phyloP scores from a whole-genome alignment of 495 filamentous ascomycete genomes.

The Hapsidospora chrysogenum region DNA sequence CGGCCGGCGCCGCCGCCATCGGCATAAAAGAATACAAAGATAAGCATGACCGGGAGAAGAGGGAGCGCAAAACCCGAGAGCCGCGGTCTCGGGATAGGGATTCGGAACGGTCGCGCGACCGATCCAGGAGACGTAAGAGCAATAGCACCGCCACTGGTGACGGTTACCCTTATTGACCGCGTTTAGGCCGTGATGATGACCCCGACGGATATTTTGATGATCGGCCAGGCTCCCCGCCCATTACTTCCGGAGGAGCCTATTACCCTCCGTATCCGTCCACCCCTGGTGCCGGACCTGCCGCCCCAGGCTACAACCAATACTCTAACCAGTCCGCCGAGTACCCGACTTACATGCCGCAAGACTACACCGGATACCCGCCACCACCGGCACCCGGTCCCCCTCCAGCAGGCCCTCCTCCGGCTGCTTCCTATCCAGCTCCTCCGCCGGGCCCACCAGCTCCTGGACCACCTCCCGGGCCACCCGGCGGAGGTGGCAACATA shows the following conservation, averaged over 20 bases:
- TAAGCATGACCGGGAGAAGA: conserved; percentile 19
- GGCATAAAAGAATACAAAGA: conserved; percentile 62
- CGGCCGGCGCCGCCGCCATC: conserved; percentile 55
- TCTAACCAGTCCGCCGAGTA: conserved; percentile 16
- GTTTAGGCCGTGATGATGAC: conserved; percentile 19
- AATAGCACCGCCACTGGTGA: too few relatives aligned
- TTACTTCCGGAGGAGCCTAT: conserved; percentile 34
- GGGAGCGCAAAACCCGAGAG: conserved; percentile 12
- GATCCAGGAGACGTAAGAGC: background rate
- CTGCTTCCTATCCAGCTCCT: background rate
- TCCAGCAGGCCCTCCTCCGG: conserved; percentile 2
- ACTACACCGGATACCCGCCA: conserved; percentile 17
- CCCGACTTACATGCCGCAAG: conserved; percentile 18
- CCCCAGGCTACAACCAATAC: conserved; percentile 22
- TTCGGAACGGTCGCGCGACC: background rate
- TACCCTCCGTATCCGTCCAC: conserved; percentile 17
- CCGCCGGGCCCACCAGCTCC: conserved; percentile 8
- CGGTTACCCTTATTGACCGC: too few relatives aligned
- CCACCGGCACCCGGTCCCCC: conserved; percentile 12
- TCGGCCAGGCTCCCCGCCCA: conserved; percentile 29
- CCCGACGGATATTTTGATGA: conserved; percentile 17
- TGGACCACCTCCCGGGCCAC: conserved; percentile 11
- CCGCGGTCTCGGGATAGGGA: conserved; percentile 6
- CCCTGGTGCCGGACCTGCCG: conserved; percentile 2
- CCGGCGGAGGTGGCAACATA: conserved; percentile 8